Evolutionary conservation across 2,329 filamentous ascomycete species (phyloP).

Genomic region (Apiospora aurea): DNA sequence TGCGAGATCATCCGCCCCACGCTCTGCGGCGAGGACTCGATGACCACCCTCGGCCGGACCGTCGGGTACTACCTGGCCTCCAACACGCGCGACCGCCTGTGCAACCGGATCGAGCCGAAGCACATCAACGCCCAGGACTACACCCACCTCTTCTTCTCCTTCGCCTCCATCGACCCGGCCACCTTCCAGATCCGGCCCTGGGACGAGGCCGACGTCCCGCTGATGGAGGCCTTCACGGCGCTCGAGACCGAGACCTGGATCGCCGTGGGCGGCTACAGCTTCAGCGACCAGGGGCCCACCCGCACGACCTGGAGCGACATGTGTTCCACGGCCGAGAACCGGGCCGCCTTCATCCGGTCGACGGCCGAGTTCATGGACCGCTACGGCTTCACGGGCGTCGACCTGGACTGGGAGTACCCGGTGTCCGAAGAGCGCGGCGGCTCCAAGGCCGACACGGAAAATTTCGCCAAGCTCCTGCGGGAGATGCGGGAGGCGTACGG

Average conservation of each 20-base stretch:
- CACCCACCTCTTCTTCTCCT: constrained; percentile 34
- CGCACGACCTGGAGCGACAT: constrained; percentile 40
- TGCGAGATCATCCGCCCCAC: neutral
- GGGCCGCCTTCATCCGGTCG: constrained; percentile 47
- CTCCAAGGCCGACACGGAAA: constrained; percentile 43
- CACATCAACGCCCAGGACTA: constrained; percentile 29
- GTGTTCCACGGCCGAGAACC: constrained; percentile 32
- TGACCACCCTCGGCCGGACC: constrained; percentile 24
- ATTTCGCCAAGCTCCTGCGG: constrained; percentile 44
- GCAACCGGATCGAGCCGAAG: constrained; percentile 27
- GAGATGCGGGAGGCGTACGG: constrained; percentile 47
- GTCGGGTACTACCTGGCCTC: constrained; percentile 31
- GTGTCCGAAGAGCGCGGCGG: constrained; percentile 45
- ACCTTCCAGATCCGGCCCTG: constrained; percentile 36
- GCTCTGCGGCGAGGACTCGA: constrained; percentile 23
- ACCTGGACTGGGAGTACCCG: constrained; percentile 58
- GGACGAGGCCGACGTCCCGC: constrained; percentile 16
- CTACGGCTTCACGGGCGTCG: constrained; percentile 50
- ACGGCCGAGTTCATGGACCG: constrained; percentile 37
- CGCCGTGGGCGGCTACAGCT: constrained; percentile 50
- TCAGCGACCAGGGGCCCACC: constrained; percentile 45
- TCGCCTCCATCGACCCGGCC: constrained; percentile 44
- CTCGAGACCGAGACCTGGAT: constrained; percentile 47
- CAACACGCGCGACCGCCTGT: constrained; percentile 22
- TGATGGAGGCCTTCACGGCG: constrained; percentile 43